These are phyloP conservation scores for Pholiota molesta DNA, from an alignment of 768 basidiomycete genomes.

Conservation along the genomic window DNA sequence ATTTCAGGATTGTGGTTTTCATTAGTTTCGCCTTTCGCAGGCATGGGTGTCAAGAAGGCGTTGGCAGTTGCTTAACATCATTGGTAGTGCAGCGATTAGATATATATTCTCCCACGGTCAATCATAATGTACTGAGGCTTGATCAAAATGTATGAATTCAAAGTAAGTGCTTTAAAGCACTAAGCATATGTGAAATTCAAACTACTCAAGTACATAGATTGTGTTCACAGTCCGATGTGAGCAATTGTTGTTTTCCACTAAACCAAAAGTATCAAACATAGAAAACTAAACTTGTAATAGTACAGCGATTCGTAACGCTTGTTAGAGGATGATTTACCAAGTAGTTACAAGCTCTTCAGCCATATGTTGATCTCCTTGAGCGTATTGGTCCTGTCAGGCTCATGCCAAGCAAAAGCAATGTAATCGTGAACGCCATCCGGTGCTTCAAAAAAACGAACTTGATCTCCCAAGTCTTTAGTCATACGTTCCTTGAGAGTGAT, in stretches of 20 bases:
- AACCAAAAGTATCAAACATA: too few species aligned
- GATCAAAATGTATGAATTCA: too few species aligned
- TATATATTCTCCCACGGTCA: neutral
- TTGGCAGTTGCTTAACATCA: neutral
- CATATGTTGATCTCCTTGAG: conserved; percentile 52
- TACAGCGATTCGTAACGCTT: too few species aligned
- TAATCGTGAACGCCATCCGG: conserved; percentile 59
- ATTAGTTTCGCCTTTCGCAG: conserved; percentile 4
- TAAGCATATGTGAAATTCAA: too few species aligned
- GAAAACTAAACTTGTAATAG: too few species aligned
- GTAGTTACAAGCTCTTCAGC: conserved; percentile 26
- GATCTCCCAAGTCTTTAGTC: conserved; percentile 51
- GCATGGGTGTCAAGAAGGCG: conserved; percentile 2
- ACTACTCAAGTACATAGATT: too few species aligned
- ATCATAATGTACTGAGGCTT: neutral
- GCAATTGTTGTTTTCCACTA: too few species aligned
- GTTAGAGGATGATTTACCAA: too few species aligned
- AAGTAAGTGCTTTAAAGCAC: too few species aligned
- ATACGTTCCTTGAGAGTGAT: conserved; percentile 48
- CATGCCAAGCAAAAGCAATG: conserved; percentile 49
- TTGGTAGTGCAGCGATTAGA: neutral
- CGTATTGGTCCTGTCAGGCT: conserved; percentile 54
- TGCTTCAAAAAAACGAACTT: conserved; percentile 52
- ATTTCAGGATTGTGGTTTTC: neutral
- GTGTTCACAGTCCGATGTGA: too few species aligned